Base-by-base conservation (phyloP, 306 rosid species). In the Casuarina cunninghamiana region DNA sequence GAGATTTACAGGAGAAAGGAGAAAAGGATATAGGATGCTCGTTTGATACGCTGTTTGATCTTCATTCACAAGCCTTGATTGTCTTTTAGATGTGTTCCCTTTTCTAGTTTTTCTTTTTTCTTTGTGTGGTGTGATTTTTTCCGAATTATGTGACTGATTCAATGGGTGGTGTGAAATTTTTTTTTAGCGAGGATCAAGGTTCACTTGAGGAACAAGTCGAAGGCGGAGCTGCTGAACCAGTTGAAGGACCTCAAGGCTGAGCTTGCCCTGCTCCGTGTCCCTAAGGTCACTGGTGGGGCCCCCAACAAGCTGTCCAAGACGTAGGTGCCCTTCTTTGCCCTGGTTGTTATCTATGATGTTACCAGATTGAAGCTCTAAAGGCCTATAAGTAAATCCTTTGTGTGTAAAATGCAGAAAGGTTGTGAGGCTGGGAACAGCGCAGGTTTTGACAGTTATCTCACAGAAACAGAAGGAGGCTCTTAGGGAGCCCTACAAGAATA, bases 271-370 rank as follows among this genome's bases (percentile, higher is more conserved):
- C 97, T 93, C 65, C 96, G 98, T 2, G 98, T 93, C 0, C 96
- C 98, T 5, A 93, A 93, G 84, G 98, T 91, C 87, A 93, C 98
- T 1, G 96, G 98, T 17, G 98, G 96, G 35, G 96, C 98, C 7
- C 93, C 98, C n/a, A 93, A 93, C 89, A 93, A 93, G 88, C 98
- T 93, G 32, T 93, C 97, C 77, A 93, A 93, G 86, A 93, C 91
- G 97, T 93, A 81, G 60, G 5, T 8, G 37, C 2, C 4, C 7
- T 8, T 54, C 0, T 13, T 17, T 51, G 16, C 17, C 13, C 41
- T 17, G 12, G 5, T 55, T 17, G 12, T 1, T 32, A n/a, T 65
- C 17, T 41, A 65, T 65, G 39, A 0, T 51, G 15, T 51, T 51
- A 51, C 55, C 15, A 5, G n/a, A 51, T 2, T 35, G 17, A 61